phyloP scores from a whole-genome alignment of 2,329 filamentous ascomycete genomes.

The Sporothrix sp. region DNA sequence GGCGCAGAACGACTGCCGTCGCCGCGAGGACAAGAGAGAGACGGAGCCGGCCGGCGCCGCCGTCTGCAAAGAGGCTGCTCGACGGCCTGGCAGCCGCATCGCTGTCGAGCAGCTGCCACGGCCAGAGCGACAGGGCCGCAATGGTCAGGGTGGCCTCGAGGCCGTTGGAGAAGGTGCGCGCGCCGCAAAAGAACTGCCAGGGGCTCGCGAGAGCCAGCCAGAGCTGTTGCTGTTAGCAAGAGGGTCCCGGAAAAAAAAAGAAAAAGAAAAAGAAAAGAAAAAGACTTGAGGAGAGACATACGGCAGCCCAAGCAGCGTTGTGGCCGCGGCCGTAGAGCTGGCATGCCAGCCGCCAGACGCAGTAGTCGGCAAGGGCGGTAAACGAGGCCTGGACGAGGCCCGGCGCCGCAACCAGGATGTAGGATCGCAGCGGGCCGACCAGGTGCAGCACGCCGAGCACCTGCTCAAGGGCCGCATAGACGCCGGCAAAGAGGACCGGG shows the following conservation, averaged over 20 bases:
- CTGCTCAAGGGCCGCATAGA: constrained; percentile 55
- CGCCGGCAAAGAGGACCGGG: constrained; percentile 70
- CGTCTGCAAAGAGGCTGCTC: constrained; percentile 15
- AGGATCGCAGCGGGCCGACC: constrained; percentile 47
- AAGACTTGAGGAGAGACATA: constrained; percentile 41
- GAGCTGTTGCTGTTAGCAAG: constrained; percentile 39
- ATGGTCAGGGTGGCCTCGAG: constrained; percentile 83
- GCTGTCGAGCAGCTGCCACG: constrained; percentile 59
- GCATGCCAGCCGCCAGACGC: constrained; percentile 73
- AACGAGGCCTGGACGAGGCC: constrained; percentile 67
- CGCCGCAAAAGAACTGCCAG: constrained; percentile 96
- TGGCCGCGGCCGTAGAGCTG: constrained; percentile 60
- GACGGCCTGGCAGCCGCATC: constrained; percentile 26
- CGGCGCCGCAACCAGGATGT: constrained; percentile 62
- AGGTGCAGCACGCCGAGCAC: constrained; percentile 46
- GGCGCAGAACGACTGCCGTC: constrained; percentile 73
- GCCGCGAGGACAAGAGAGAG: constrained; percentile 66
- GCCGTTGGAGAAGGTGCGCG: constrained; percentile 87
- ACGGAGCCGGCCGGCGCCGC: constrained; percentile 30
- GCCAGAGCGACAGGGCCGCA: constrained; percentile 72
- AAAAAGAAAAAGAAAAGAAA: not conserved
- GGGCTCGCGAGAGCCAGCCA: constrained; percentile 64
- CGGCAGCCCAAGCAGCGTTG: constrained; percentile 57
- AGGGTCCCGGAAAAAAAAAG: not conserved
- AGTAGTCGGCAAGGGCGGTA: constrained; percentile 73